A percentile compares a stretch with the other conserved stretches of the same genome.
Evolutionary conservation across 2,329 filamentous ascomycete species (phyloP).

Genomic region (Zopfia rhizophila): DNA sequence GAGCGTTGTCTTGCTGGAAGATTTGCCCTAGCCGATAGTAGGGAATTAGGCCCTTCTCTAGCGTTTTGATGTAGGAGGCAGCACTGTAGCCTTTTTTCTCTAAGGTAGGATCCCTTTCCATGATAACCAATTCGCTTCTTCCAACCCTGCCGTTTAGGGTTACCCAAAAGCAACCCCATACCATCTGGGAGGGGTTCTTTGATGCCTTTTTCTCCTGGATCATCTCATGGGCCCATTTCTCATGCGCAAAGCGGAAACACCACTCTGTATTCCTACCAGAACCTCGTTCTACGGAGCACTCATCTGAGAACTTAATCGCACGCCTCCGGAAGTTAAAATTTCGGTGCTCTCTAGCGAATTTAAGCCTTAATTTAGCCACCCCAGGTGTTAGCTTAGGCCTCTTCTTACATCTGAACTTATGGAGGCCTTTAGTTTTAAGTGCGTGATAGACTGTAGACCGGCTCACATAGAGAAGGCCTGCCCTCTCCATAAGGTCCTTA

Average conservation of each 20-base stretch:
- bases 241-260: background rate
- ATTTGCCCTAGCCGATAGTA: constrained; percentile 7
- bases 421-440: constrained; percentile 6
- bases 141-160: constrained; percentile 3
- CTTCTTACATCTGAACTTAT: constrained; percentile 6
- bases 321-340: constrained; percentile 9
- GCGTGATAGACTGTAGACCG: constrained; percentile 9
- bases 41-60: constrained; percentile 14
- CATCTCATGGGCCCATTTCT: constrained; percentile 7
- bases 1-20: constrained; percentile 35
- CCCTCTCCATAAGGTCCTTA: constrained; percentile 7
- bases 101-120: constrained; percentile 13
- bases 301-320: constrained; percentile 5
- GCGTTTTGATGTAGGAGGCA: constrained; percentile 11
- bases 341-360: constrained; percentile 13
- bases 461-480: too few relatives aligned
- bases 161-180: constrained; percentile 14
- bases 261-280: constrained; percentile 4
- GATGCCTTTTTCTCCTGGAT: constrained; percentile 6
- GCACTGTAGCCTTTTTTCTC: constrained; percentile 13
- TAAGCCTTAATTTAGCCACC: background rate
- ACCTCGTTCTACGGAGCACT: constrained; percentile 11
- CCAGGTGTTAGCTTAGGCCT: constrained; percentile 6
- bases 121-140: constrained; percentile 18
- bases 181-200: constrained; percentile 18